Base-by-base conservation (phyloP, 2,329 filamentous ascomycete species). In the Neopestalotiopsis sp. region DNA sequence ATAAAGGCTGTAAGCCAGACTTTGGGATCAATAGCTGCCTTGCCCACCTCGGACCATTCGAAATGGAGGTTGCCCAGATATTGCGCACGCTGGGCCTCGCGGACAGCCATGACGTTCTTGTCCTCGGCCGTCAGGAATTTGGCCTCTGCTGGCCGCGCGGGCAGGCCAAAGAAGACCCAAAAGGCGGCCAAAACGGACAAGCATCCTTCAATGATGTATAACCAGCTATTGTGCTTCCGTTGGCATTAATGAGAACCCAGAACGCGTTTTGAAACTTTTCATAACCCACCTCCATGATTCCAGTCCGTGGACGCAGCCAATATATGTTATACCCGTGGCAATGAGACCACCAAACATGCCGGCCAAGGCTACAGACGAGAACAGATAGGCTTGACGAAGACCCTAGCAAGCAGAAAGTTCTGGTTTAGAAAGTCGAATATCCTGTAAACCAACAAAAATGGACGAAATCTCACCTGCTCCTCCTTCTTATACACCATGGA, bases 291-390 rank as follows among this genome's bases (percentile, higher is more conserved):
- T 80, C 90, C 90, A 92, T 0, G 88, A 90, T n/a, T 82, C 77
- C 69, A 86, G 82, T 1, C 89, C 89, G 0, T 81, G 79, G 10
- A 86, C 75, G 0, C 89, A 89, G 68, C 91, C 85, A 83, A 92
- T 89, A 73, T 87, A 87, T 0, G 88, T 88, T 69, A 92, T 90
- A 0, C 83, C 89, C 67, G 90, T 91, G 0, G 90, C 90, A 0
- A 92, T 82, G 0, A 92, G 82, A 0, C 90, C 90, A 28, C 90
- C 90, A 65, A 84, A 90, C 1, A 89, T 89, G 5, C 90, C 90
- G 0, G 90, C 88, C 1, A 91, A 78, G 0, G 90, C 89, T 1
- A 89, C 85, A 2, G 83, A 84, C 10, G 87, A 84, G 75, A 91
- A 91, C 1, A 92, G 83, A 71, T 90, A 91, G 7, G 88, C 88